Evolutionary conservation across 257 asterid genomes (phyloP).

Genomic region (Cynanchum wilfordii): DNA sequence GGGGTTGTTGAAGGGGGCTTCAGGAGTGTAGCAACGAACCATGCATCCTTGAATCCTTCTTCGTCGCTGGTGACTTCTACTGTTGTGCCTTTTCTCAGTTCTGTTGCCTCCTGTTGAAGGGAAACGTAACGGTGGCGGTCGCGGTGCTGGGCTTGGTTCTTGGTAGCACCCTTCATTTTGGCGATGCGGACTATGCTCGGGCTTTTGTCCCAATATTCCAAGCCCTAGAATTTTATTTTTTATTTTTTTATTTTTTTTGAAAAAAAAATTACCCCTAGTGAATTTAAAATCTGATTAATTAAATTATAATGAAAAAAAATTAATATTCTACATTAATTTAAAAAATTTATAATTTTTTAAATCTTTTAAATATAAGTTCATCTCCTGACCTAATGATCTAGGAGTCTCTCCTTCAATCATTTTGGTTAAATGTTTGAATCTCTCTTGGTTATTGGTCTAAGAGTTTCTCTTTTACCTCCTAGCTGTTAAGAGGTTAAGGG

Average conservation of each 20-base stretch:
- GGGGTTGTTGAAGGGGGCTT: not conserved
- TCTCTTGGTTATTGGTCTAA: too few species aligned
- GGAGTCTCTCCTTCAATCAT: too few species aligned
- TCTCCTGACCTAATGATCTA: too few species aligned
- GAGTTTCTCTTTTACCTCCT: too few species aligned
- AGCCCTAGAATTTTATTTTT: not conserved
- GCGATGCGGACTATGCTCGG: not conserved
- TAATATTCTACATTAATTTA: too few species aligned
- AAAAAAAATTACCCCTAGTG: too few species aligned
- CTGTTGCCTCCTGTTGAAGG: not conserved
- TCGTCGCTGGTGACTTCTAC: conserved; percentile 55
- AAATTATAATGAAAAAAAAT: too few species aligned
- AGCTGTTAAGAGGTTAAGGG: too few species aligned
- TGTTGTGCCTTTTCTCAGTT: conserved; percentile 14
- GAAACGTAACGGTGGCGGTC: not conserved
- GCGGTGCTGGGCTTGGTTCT: not conserved
- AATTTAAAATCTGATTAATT: not conserved
- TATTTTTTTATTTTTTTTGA: not conserved
- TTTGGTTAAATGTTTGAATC: too few species aligned
- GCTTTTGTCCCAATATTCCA: conserved; percentile 6
- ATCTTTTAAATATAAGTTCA: too few species aligned
- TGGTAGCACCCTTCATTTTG: conserved; percentile 10
- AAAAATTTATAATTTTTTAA: too few species aligned
- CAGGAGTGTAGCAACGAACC: conserved; percentile 43
- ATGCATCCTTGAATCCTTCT: conserved; percentile 41